A percentile compares a stretch with the other conserved stretches of the same genome.
Conservation (phyloP, 495 filamentous ascomycete genomes). For the Lindgomyces ingoldianus region DNA sequence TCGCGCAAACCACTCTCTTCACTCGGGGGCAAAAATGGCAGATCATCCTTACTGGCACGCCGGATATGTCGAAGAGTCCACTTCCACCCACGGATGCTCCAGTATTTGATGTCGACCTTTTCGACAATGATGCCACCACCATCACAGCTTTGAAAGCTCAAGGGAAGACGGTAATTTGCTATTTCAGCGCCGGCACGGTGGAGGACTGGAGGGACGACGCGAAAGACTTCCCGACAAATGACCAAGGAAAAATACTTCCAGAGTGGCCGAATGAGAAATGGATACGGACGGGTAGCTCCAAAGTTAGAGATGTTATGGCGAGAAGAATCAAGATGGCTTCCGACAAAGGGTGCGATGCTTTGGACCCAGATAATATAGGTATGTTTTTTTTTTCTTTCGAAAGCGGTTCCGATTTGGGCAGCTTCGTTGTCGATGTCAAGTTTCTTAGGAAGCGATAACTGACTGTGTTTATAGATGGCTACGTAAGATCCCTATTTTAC, state of each 20-base stretch:
- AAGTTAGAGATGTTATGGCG: conserved; percentile 63
- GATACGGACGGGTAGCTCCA: conserved; percentile 54
- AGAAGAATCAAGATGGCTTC: conserved; percentile 57
- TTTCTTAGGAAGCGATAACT: neutral
- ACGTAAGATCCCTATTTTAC: conserved; percentile 40
- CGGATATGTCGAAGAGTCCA: conserved; percentile 25
- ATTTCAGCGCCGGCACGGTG: conserved; percentile 69
- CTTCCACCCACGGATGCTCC: conserved; percentile 42
- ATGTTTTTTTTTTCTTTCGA: neutral
- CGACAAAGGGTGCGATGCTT: conserved; percentile 66
- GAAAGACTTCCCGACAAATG: conserved; percentile 50
- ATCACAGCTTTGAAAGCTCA: conserved; percentile 52
- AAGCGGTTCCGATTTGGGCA: neutral
- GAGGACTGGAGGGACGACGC: conserved; percentile 63
- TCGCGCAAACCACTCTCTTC: conserved; percentile 5
- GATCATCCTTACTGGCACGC: conserved; percentile 24
- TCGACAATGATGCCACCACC: conserved; percentile 51
- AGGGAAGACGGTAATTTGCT: conserved; percentile 67
- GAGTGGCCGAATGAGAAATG: conserved; percentile 71
- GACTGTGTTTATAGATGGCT: conserved; percentile 55
- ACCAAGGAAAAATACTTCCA: conserved; percentile 56
- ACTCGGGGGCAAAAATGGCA: conserved; percentile 28
- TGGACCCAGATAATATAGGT: conserved; percentile 67
- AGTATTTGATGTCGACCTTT: conserved; percentile 66
- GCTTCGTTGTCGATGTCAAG: neutral